Evolutionary conservation across 306 rosid genomes (phyloP), one percentile per base, ranked within the genome.

Genomic region (Astragalus glycyphyllos): DNA sequence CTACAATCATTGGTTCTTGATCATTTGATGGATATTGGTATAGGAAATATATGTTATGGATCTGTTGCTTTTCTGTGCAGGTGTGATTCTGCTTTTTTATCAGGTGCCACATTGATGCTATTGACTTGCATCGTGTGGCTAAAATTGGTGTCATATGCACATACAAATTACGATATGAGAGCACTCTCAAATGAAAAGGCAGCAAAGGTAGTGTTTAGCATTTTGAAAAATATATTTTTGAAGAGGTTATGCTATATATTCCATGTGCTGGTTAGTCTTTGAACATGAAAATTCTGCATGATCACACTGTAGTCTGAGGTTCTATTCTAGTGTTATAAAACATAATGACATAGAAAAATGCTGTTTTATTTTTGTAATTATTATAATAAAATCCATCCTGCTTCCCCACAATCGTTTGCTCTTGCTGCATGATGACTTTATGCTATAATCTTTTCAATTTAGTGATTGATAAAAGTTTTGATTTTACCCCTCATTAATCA

Each of bases 81-180:
- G 87, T 83, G 89, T 42, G 96, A 89, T 79, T 91, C 95, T 60
- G 95, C 92, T 29, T 89, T 91, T 77, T 11, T 86, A 79, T 91
- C 90, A 12, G 96, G 97, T 8, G 86, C 81, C 68, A 79, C 90
- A 0, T 74, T 94, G 84, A 94, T 94, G 96, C 82, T 89, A 44
- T 86, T 91, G 68, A 85, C 97, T 57, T 89, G 97, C 83, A 94
- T 86, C n/a, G 85, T 84, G 59, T 89, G 96, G 97, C 82, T 91
- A 77, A 89, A 94, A 74, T 82, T 94, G 81, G 90, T 94, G 35
- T 94, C 99, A 8, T 91, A 82, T 79, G 92, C 88, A 6, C 99
- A 94, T 77, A 80, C 96, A 15, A 91, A 68, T 83, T 83, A 84
- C 77, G 99, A 89, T 75, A 58, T 87, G 86, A 87, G 99, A 85